Base-by-base conservation (phyloP, 148 eudicot genomes). In the Amaranthus cruentus region DNA sequence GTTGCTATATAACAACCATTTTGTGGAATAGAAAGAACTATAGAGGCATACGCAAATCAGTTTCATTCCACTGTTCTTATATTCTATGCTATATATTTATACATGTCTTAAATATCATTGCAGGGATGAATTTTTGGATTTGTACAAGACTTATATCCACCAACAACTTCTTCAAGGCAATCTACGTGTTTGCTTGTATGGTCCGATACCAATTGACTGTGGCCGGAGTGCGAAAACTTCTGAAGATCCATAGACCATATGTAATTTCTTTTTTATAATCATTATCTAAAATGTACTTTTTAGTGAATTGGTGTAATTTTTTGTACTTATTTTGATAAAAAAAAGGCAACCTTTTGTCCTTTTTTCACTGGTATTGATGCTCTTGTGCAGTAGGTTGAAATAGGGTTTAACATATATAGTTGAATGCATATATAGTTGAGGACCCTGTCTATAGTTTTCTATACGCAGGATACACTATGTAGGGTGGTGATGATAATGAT, bases 91-190 rank as follows among this genome's bases (percentile, higher is more conserved):
- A 12, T 13, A 42, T 42, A 42, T 69, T 69, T 4, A 67, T 57
- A 62, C 21, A 9, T 46, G 18, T 58, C 66, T 6, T 6, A 9
- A 44, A 63, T 67, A 50, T 81, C n/a, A 50, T 77, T 18, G 49
- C 87, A 93, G 98, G 80, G 90, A 93, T 52, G 98, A 93, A 70
- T 93, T 93, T 55, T 93, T 96, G 98, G 90, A 88, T 70, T 79
- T 93, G 81, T 90, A 88, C 69, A 86, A 81, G 77, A 82, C 76
- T 75, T 85, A 86, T 77, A 84, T 93, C 68, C 98, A 93, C 75
- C 84, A 84, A 72, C 83, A 73, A 56, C 61, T 90, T 49, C 80
- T 89, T 47, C 79, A 85, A 77, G 93, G 98, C 13, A 73, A 62
- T 71, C 73, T 93, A 52, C 93, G 89, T 12, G 69, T 93, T 51